phyloP scores from a whole-genome alignment of 306 rosid species.

The Rosa chinensis region DNA sequence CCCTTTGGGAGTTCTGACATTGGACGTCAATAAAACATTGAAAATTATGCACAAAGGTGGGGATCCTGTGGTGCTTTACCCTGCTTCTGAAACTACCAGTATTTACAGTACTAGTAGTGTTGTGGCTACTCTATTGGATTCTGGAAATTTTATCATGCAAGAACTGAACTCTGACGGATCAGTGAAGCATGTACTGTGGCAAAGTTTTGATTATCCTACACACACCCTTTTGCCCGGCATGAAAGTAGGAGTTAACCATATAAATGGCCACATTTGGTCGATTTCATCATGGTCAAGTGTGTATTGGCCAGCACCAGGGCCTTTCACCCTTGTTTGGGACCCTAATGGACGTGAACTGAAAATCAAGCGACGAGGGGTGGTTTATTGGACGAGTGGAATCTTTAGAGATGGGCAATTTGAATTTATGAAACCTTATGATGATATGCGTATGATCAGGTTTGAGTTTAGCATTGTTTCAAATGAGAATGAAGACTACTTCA shows the following conservation, averaged over 20 bases:
- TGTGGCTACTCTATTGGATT: conserved; percentile 9
- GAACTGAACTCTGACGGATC: conserved; percentile 3
- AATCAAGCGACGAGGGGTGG: neutral
- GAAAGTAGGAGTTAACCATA: conserved; percentile 40
- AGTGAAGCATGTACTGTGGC: neutral
- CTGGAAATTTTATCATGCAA: conserved; percentile 6
- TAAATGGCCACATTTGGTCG: neutral
- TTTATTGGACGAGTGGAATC: conserved; percentile 5
- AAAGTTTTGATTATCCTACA: conserved; percentile 9
- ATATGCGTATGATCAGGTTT: neutral
- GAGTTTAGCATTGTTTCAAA: neutral
- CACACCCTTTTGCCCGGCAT: conserved; percentile 19
- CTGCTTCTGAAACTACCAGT: conserved; percentile 13
- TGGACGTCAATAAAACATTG: conserved; percentile 16
- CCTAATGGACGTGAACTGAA: neutral
- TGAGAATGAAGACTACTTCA: conserved; percentile 1
- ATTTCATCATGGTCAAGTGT: neutral
- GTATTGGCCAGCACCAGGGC: neutral
- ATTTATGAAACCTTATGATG: neutral
- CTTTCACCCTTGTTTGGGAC: conserved; percentile 38
- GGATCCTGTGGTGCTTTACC: conserved; percentile 16
- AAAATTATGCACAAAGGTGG: conserved; percentile 13
- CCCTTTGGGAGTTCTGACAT: neutral
- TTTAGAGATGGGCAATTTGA: neutral
- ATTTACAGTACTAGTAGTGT: neutral